Evolutionary conservation across 495 filamentous ascomycete genomes (phyloP).

Genomic region (Podospora tetraspora): DNA sequence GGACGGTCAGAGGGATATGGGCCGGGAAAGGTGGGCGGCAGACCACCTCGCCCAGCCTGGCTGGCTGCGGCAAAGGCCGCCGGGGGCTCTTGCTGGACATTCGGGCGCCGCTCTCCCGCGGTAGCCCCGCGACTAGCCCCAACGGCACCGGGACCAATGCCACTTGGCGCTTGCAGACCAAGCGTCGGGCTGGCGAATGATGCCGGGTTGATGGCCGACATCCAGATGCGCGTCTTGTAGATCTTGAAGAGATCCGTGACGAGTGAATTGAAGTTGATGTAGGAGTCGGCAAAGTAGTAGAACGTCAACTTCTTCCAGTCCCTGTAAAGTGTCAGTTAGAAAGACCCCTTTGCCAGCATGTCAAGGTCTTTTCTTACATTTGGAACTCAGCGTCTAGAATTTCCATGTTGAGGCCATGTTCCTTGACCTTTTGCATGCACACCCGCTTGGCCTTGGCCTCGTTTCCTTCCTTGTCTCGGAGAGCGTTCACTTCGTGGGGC

Average conservation of each 20-base stretch:
- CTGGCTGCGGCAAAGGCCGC: slow-evolving; percentile 29
- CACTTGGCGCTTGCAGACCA: slow-evolving; percentile 61
- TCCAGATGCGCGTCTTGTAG: slow-evolving; percentile 98
- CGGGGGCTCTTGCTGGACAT: slow-evolving; percentile 41
- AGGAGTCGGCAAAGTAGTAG: slow-evolving; percentile 96
- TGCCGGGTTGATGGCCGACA: slow-evolving; percentile 97
- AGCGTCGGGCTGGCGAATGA: slow-evolving; percentile 84
- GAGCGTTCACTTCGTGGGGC: slow-evolving; percentile 75
- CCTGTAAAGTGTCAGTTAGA: slow-evolving; percentile 45
- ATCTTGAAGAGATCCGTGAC: slow-evolving; percentile 98
- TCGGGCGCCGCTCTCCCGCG: slow-evolving; percentile 44
- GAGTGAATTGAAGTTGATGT: slow-evolving; percentile 97
- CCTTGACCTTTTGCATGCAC: slow-evolving; percentile 90
- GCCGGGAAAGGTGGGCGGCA: slow-evolving; percentile 29
- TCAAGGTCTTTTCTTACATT: slow-evolving; percentile 59
- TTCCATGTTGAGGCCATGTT: slow-evolving; percentile 95
- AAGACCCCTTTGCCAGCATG: neutral
- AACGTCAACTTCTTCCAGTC: slow-evolving; percentile 99
- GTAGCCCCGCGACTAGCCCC: slow-evolving; percentile 37
- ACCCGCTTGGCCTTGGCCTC: slow-evolving; percentile 96
- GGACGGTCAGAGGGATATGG: slow-evolving; percentile 36
- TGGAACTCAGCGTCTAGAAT: slow-evolving; percentile 99
- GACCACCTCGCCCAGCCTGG: slow-evolving; percentile 36
- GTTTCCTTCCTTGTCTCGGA: slow-evolving; percentile 93
- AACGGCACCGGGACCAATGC: slow-evolving; percentile 58